These are phyloP conservation scores for Glycine soja DNA, from an alignment of 306 rosid genomes.

Conservation along the genomic window DNA sequence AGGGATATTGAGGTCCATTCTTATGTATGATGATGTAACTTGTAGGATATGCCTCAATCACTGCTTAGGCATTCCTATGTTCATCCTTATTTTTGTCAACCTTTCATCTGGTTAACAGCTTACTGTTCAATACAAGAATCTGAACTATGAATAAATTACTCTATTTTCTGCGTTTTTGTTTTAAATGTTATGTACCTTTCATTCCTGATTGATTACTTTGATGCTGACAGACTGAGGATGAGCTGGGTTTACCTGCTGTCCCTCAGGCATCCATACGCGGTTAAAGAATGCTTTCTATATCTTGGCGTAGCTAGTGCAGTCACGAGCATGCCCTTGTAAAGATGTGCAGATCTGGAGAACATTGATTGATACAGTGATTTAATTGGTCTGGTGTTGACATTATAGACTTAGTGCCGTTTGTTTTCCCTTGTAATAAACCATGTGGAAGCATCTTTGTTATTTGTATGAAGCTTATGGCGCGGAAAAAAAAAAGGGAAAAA, in stretches of 20 bases:
- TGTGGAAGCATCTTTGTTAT: constrained; percentile 15
- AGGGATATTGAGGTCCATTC: constrained; percentile 12
- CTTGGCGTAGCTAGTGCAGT: constrained; percentile 1
- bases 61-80: constrained; percentile 3
- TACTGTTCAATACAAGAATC: not conserved
- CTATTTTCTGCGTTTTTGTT: not conserved
- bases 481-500: not conserved
- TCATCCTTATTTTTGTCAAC: constrained; percentile 4
- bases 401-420: constrained; percentile 24
- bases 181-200: not conserved
- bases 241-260: constrained; percentile 90
- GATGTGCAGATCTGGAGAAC: constrained; percentile 65
- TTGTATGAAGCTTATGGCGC: constrained; percentile 11
- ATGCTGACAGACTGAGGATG: constrained; percentile 75
- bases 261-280: constrained; percentile 86
- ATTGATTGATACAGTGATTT: constrained; percentile 42
- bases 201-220: constrained; percentile 41
- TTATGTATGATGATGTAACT: constrained; percentile 18
- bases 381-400: constrained; percentile 44
- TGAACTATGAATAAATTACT: constrained; percentile 20
- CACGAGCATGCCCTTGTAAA: constrained; percentile 46
- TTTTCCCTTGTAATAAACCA: constrained; percentile 34
- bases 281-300: constrained; percentile 43
- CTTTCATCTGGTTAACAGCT: constrained; percentile 4
- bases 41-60: constrained; percentile 5